A percentile compares a stretch with the other conserved stretches of the same genome.
phyloP scores from a whole-genome alignment of 352 stramenopile genomes.

The Pythium brachiatum region DNA sequence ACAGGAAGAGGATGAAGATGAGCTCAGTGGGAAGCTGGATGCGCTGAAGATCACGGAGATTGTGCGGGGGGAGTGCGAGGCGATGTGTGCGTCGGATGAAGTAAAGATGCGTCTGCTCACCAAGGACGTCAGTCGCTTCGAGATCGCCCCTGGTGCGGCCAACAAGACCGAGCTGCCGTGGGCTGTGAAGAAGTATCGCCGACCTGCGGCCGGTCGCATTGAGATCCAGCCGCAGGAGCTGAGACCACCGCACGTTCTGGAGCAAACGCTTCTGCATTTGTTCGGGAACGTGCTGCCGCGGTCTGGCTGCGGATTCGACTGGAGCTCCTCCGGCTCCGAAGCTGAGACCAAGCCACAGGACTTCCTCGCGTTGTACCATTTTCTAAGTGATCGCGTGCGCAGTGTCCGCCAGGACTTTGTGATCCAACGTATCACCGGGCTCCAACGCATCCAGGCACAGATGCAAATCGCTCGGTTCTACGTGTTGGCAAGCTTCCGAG shows the following conservation, averaged over 20 bases:
- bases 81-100: constrained; percentile 25
- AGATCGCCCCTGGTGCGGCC: background rate
- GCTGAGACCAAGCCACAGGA: constrained; percentile 13
- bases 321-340: background rate
- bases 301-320: constrained; percentile 23
- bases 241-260: constrained; percentile 13
- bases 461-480: constrained; percentile 58
- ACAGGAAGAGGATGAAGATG: background rate
- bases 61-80: constrained; percentile 11
- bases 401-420: constrained; percentile 74
- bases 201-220: constrained; percentile 23
- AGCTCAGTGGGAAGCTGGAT: background rate
- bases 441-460: constrained; percentile 36
- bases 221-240: constrained; percentile 19
- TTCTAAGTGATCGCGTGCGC: constrained; percentile 64
- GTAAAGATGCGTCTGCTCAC: constrained; percentile 7
- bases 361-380: constrained; percentile 70
- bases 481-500: constrained; percentile 40
- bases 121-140: constrained; percentile 31
- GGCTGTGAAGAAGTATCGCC: constrained; percentile 30
- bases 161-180: background rate
- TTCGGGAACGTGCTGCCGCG: constrained; percentile 16
- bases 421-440: constrained; percentile 47
- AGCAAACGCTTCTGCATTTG: constrained; percentile 16
- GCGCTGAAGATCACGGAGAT: background rate